These are phyloP conservation scores for Mariannaea sp. DNA, from an alignment of 2,329 filamentous ascomycete genomes.

Conservation along the genomic window DNA sequence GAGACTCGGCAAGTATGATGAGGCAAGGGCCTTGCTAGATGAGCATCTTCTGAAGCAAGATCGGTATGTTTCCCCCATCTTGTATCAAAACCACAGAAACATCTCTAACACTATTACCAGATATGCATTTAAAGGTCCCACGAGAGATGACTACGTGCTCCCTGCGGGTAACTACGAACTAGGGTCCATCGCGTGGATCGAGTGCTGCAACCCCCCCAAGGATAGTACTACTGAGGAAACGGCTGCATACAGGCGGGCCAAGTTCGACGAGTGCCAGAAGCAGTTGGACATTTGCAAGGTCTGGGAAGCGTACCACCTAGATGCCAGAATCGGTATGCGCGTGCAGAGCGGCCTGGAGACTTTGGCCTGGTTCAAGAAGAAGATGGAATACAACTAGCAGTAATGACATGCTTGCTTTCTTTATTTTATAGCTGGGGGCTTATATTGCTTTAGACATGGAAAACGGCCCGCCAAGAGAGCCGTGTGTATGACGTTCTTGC, in stretches of 20 bases:
- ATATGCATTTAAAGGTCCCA: constrained; percentile 59
- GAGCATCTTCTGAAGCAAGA: constrained; percentile 69
- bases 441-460: constrained; percentile 10
- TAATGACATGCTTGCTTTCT: no score
- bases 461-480: constrained; percentile 6
- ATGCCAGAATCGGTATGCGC: constrained; percentile 75
- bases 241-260: constrained; percentile 48
- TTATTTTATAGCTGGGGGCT: not conserved
- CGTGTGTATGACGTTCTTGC: not conserved
- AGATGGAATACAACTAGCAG: constrained; percentile 44
- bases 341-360: constrained; percentile 72
- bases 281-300: constrained; percentile 69
- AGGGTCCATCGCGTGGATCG: constrained; percentile 79
- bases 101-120: constrained; percentile 44
- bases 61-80: constrained; percentile 50
- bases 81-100: not conserved
- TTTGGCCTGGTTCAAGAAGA: constrained; percentile 58
- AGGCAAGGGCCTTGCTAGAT: constrained; percentile 69
- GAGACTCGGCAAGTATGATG: constrained; percentile 62
- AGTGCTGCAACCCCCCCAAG: constrained; percentile 54
- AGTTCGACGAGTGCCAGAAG: constrained; percentile 64
- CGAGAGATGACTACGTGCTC: constrained; percentile 71
- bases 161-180: constrained; percentile 87
- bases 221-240: constrained; percentile 39
- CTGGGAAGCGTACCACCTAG: constrained; percentile 75